Conservation (phyloP, 257 asterid genomes). For the Capsicum baccatum region DNA sequence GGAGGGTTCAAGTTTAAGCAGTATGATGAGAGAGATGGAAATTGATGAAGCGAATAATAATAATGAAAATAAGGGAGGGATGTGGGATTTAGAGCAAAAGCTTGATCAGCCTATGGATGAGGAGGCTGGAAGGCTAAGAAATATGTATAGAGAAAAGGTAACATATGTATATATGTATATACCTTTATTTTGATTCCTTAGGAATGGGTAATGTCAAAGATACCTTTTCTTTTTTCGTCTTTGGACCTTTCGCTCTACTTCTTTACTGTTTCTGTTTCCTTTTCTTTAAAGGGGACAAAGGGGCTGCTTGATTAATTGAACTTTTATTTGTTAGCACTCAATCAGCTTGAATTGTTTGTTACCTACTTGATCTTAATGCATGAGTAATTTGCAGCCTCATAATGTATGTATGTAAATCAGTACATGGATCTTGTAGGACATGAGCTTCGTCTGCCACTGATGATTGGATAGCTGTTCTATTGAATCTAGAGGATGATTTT, state of each 20-base stretch:
- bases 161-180: not conserved
- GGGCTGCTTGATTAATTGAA: not conserved
- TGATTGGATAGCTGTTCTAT: not conserved
- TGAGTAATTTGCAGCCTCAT: not conserved
- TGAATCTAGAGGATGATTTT: not conserved
- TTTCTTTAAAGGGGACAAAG: not conserved
- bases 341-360: conserved; percentile 19
- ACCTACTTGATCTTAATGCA: conserved; percentile 11
- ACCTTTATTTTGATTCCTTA: not conserved
- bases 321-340: not conserved
- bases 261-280: not conserved
- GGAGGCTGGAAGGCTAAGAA: conserved; percentile 88
- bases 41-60: conserved; percentile 50
- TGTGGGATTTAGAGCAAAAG: conserved; percentile 98
- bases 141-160: conserved; percentile 94
- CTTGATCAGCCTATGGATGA: conserved; percentile 99
- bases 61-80: conserved; percentile 70
- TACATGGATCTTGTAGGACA: not conserved
- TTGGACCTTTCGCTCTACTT: not conserved
- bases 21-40: conserved; percentile 42
- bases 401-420: not conserved
- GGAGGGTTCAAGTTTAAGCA: not conserved
- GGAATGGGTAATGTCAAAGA: not conserved
- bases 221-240: not conserved
- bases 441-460: not conserved